Evolutionary conservation across 177 flowering plant genomes (phyloP).

Genomic region (Vitis hybrid): DNA sequence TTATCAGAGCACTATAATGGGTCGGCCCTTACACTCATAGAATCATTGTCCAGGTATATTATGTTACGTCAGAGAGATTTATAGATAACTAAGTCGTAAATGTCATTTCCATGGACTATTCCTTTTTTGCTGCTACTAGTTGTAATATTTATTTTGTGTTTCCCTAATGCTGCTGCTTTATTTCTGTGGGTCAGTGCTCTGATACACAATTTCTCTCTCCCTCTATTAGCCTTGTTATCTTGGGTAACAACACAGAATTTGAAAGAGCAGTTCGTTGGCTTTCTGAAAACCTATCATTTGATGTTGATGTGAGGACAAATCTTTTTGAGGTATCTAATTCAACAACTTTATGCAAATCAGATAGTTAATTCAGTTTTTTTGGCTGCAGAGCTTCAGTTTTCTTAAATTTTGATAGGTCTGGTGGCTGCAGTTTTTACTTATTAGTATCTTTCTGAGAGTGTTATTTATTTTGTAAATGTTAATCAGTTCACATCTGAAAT

Average conservation of each 20-base stretch:
- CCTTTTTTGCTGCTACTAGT: too few species aligned
- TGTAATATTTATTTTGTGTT: too few species aligned
- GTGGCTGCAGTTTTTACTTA: background rate
- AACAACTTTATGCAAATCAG: background rate
- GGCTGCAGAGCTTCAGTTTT: background rate
- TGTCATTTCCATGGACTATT: background rate
- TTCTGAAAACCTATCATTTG: conserved; percentile 75
- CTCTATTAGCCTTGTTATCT: conserved; percentile 69
- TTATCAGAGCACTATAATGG: conserved; percentile 85
- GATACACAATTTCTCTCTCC: background rate
- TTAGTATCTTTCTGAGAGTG: background rate
- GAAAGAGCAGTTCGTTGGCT: conserved; percentile 93
- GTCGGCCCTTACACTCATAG: conserved; percentile 87
- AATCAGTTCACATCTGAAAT: conserved; percentile 3
- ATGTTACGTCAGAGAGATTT: background rate
- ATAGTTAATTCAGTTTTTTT: background rate
- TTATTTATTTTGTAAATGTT: background rate
- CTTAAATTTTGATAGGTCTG: background rate
- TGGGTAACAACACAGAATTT: conserved; percentile 92
- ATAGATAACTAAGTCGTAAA: background rate
- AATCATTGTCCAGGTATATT: conserved; percentile 88
- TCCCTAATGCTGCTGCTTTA: background rate
- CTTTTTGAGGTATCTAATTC: conserved; percentile 84
- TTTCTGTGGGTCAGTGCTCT: background rate
- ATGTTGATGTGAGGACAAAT: conserved; percentile 91